phyloP scores from a whole-genome alignment of 306 rosid genomes.

The Prosopis cineraria region DNA sequence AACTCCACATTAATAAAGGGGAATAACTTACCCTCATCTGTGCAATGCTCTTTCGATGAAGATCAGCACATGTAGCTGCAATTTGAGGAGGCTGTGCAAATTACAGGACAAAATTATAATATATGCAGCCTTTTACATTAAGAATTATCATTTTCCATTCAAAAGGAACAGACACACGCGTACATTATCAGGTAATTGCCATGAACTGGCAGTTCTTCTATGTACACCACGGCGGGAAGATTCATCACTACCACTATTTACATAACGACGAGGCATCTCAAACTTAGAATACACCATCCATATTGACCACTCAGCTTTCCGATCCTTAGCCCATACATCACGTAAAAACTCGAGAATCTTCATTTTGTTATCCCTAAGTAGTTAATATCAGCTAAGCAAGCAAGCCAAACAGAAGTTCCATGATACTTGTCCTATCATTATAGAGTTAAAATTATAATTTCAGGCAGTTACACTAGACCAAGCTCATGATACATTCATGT shows the following conservation, averaged over 20 bases:
- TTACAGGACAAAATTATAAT: slow-evolving; percentile 24
- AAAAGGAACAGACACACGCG: slow-evolving; percentile 42
- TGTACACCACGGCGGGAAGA: slow-evolving; percentile 57
- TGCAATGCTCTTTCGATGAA: slow-evolving; percentile 82
- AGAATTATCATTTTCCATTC: neutral
- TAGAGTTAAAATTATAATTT: neutral
- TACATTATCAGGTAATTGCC: slow-evolving; percentile 85
- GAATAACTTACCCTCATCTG: slow-evolving; percentile 76
- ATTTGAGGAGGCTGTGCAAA: slow-evolving; percentile 69
- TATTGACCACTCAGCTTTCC: slow-evolving; percentile 92
- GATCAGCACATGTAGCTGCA: slow-evolving; percentile 77
- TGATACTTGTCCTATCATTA: slow-evolving; percentile 8
- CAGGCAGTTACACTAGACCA: neutral
- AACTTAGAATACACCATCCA: slow-evolving; percentile 92
- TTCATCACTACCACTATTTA: slow-evolving; percentile 59
- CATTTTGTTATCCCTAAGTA: slow-evolving; percentile 67
- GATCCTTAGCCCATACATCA: slow-evolving; percentile 78
- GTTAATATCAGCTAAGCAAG: slow-evolving; percentile 33
- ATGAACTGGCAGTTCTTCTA: slow-evolving; percentile 61
- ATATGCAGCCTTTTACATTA: slow-evolving; percentile 5
- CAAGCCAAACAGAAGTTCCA: slow-evolving; percentile 15
- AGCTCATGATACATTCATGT: slow-evolving; percentile 25
- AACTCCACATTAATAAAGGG: slow-evolving; percentile 6
- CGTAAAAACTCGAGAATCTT: slow-evolving; percentile 66
- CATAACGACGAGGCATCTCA: slow-evolving; percentile 88